phyloP scores from a whole-genome alignment of 2,329 filamentous ascomycete species.

The Diaporthe velutina region DNA sequence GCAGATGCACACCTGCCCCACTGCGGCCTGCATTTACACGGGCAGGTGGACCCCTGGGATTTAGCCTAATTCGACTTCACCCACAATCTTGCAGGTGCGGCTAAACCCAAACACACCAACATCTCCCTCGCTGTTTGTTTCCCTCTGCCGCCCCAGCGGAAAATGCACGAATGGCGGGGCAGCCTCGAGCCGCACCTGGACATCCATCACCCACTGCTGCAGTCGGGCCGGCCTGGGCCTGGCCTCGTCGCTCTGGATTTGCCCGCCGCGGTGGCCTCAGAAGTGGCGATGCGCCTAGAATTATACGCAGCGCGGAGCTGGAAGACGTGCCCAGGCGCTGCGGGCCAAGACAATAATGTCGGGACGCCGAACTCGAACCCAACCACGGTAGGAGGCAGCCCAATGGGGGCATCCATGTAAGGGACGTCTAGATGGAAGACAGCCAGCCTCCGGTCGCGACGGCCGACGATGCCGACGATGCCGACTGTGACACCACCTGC shows the following conservation, averaged over 20 bases:
- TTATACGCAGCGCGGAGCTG: background rate
- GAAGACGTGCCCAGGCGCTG: background rate
- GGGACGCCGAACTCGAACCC: background rate
- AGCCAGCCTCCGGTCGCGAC: background rate
- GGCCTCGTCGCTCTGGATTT: background rate
- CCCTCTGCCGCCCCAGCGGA: background rate
- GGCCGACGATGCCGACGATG: background rate
- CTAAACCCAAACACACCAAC: constrained; percentile 40
- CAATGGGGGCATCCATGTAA: background rate
- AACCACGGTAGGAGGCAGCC: background rate
- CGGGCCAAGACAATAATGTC: constrained; percentile 10
- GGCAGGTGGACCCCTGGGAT: constrained; percentile 25
- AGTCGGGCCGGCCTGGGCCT: background rate
- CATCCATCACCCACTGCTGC: background rate
- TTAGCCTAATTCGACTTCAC: constrained; percentile 38
- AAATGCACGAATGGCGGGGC: background rate
- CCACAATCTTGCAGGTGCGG: constrained; percentile 41
- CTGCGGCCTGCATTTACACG: constrained; percentile 4
- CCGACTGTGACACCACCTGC: background rate
- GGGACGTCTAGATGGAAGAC: background rate
- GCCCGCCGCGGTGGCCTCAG: background rate
- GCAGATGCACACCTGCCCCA: background rate
- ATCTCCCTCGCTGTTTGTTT: background rate
- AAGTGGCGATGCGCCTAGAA: background rate
- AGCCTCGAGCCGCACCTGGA: background rate